These are phyloP conservation scores for Tolypocladium inflatum DNA, from an alignment of 2,329 filamentous ascomycete species.

Conservation along the genomic window DNA sequence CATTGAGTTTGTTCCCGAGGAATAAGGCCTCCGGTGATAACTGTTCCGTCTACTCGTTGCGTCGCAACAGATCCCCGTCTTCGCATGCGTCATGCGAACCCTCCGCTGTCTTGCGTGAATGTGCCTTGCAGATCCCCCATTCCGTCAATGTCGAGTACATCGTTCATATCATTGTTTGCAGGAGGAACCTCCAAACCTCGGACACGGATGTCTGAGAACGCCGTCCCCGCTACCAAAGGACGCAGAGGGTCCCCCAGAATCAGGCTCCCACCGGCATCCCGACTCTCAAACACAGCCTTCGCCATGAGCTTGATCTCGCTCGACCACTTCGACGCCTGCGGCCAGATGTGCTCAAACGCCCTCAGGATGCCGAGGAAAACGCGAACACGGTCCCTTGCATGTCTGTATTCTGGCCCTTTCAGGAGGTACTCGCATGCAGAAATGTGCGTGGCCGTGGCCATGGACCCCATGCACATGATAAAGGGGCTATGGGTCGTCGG, in stretches of 20 bases:
- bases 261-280: neutral
- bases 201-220: neutral
- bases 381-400: slow-evolving; percentile 7
- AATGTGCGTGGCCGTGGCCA: slow-evolving; percentile 8
- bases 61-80: neutral
- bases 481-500: slow-evolving; percentile 8
- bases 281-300: slow-evolving; percentile 1
- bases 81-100: neutral
- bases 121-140: neutral
- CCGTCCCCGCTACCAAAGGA: neutral
- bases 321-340: slow-evolving; percentile 7
- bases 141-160: neutral
- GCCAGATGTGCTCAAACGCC: slow-evolving; percentile 8
- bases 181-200: neutral
- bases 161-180: neutral
- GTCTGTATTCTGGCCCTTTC: neutral
- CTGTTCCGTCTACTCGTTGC: neutral
- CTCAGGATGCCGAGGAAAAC: slow-evolving; percentile 9
- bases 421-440: slow-evolving; percentile 8
- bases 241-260: neutral
- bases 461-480: slow-evolving; percentile 11
- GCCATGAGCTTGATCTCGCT: slow-evolving; percentile 9
- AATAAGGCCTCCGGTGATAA: neutral
- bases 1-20: slow-evolving; percentile 12
- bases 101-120: neutral